Evolutionary conservation across 768 basidiomycete species (phyloP), one percentile per base, ranked within the genome.

Genomic region (Pleurotus ostreatus): DNA sequence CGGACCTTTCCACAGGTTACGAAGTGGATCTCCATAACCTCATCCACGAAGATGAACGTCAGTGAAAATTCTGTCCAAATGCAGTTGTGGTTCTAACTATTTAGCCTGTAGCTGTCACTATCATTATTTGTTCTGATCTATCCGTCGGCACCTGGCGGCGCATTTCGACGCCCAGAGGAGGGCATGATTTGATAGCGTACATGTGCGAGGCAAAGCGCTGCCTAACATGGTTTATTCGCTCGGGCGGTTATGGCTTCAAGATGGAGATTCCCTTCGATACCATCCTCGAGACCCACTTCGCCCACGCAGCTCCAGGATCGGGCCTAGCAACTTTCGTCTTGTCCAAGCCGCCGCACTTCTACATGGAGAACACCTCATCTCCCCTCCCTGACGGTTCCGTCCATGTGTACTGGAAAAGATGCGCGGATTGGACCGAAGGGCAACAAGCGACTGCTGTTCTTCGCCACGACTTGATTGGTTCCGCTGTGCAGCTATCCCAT

Each of bases 121-220:
- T 92, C 57, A 87, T 93, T 57, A 86, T 89, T 4, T 91, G 88
- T 67, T 80, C 79, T 15, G 83, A 88, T 66, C 74, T 93, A 48
- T 80, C 83, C 6, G 81, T 94, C 59, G 92, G 92, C 38, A 79
- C 78, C 7, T 94, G 91, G 90, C 80, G 85, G 49, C 85, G 92
- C 43, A 82, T 91, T 40, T 80, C 83, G 1, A 81, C 82, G 39
- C 68, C 74, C 20, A 64, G 72, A 3, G 73, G 70, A 59, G 80
- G 79, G 53, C 78, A 85, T 60, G 89, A 90, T 68, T 76, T 93
- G 7, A 76, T 92, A 34, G 87, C 88, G 1, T 93, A 92, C 68
- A 74, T 88, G 11, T 91, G 81, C 66, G 86, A 91, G 20, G 59
- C 67, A 41, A 86, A 81, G 61, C 82, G 78, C 41, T 84, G 79